phyloP scores from a whole-genome alignment of 768 basidiomycete species.

The Saitozyma podzolica region DNA sequence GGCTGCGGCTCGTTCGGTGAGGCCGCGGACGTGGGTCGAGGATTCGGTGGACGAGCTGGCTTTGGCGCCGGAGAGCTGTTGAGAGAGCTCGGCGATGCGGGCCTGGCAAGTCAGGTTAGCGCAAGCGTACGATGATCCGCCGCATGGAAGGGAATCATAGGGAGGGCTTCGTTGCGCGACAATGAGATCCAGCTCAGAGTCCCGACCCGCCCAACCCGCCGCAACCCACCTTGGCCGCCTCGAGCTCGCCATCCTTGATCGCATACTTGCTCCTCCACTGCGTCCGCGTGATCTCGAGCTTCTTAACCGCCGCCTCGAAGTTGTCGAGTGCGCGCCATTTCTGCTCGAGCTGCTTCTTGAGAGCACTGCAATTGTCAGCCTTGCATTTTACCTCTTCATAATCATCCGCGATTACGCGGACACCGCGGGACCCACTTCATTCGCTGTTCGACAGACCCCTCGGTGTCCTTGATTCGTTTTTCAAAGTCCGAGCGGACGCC shows the following conservation, averaged over 20 bases:
- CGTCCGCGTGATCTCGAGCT: constrained; percentile 73
- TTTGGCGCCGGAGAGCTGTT: constrained; percentile 66
- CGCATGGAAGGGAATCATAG: too few relatives aligned
- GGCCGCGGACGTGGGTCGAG: constrained; percentile 69
- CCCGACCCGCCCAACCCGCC: too few relatives aligned
- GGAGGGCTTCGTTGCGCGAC: too few relatives aligned
- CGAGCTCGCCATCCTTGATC: constrained; percentile 85
- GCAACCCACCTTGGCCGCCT: constrained; percentile 70
- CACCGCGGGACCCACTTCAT: constrained; percentile 54
- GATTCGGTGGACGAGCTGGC: constrained; percentile 57
- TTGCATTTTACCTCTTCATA: neutral
- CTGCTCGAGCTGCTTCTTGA: constrained; percentile 82
- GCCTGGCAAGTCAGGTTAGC: constrained; percentile 55
- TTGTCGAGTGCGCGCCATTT: constrained; percentile 92
- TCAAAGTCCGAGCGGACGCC: constrained; percentile 86
- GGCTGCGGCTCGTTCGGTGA: constrained; percentile 72
- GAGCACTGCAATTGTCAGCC: constrained; percentile 49
- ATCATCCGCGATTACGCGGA: neutral
- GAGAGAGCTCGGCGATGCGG: constrained; percentile 70
- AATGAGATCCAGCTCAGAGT: too few relatives aligned
- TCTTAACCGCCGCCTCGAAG: constrained; percentile 82
- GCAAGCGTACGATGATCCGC: neutral
- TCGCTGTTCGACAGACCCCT: constrained; percentile 70
- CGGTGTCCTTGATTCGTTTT: constrained; percentile 75
- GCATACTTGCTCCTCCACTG: constrained; percentile 79